Evolutionary conservation across 2,329 filamentous ascomycete species (phyloP).

Genomic region (Phyllosticta citribraziliensis): DNA sequence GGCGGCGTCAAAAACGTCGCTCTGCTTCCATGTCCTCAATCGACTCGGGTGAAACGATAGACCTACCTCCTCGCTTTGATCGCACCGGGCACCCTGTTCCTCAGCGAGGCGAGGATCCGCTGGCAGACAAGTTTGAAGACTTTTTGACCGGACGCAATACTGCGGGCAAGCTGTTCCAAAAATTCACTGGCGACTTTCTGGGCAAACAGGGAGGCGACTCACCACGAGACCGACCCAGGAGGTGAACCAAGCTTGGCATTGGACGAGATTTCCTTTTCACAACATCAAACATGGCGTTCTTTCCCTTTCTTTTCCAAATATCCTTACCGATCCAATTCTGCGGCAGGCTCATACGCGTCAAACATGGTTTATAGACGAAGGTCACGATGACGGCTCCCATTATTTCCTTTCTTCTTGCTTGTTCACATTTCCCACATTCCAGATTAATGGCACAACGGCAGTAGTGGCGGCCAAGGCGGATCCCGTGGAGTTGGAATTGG

Average conservation of each 20-base stretch:
- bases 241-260: background rate
- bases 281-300: background rate
- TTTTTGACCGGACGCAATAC: conserved; percentile 16
- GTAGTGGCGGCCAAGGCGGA: too few species aligned
- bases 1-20: background rate
- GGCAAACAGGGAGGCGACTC: background rate
- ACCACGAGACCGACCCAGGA: background rate
- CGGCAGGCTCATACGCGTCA: background rate
- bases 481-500: too few species aligned
- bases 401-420: background rate
- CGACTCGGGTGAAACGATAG: conserved; percentile 24
- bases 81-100: conserved; percentile 17
- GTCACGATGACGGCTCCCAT: background rate
- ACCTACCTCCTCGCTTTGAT: conserved; percentile 28
- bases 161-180: conserved; percentile 10
- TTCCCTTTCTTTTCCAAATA: background rate
- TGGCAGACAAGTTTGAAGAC: conserved; percentile 25
- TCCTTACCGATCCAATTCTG: background rate
- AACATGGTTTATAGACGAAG: background rate
- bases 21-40: conserved; percentile 15
- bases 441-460: too few species aligned
- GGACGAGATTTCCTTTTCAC: background rate
- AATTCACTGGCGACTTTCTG: conserved; percentile 8
- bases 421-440: too few species aligned
- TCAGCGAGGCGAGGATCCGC: conserved; percentile 21